These are phyloP conservation scores for Scheffersomyces segobiensis DNA, from an alignment of 1,139 yeast genomes.

Conservation along the genomic window DNA sequence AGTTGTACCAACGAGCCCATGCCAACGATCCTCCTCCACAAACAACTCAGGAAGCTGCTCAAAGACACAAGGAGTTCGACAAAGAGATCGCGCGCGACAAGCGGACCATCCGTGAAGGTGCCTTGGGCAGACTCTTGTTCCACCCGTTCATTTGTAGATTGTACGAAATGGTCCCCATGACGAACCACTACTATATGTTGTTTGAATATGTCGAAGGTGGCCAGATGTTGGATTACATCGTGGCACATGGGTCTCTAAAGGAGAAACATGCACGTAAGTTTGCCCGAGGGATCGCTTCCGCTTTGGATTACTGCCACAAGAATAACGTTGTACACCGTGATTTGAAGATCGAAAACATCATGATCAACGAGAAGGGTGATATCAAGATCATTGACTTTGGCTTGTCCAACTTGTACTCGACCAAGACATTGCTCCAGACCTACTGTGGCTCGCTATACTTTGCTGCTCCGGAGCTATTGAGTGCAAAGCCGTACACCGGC, in stretches of 20 bases:
- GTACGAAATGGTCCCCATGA: slow-evolving; percentile 94
- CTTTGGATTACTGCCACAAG: slow-evolving; percentile 88
- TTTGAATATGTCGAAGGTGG: slow-evolving; percentile 98
- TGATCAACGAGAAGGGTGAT: slow-evolving; percentile 92
- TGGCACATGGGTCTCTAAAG: slow-evolving; percentile 91
- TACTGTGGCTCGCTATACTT: slow-evolving; percentile 97
- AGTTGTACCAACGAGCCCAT: slow-evolving; percentile 74
- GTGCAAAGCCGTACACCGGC: slow-evolving; percentile 90
- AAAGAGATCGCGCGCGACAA: slow-evolving; percentile 89
- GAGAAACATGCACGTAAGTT: slow-evolving; percentile 94
- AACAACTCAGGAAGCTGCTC: slow-evolving; percentile 57
- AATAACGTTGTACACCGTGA: slow-evolving; percentile 97
- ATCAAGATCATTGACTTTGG: slow-evolving; percentile 96
- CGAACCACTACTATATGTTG: slow-evolving; percentile 94
- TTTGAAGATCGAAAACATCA: slow-evolving; percentile 91
- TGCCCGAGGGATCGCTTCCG: slow-evolving; percentile 95
- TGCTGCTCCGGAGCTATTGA: slow-evolving; percentile 96
- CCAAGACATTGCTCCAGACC: slow-evolving; percentile 74
- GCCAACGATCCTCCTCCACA: slow-evolving; percentile 65
- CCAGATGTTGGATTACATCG: slow-evolving; percentile 95
- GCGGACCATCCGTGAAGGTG: slow-evolving; percentile 92
- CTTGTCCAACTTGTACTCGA: slow-evolving; percentile 80
- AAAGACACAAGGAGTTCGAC: slow-evolving; percentile 72
- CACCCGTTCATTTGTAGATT: slow-evolving; percentile 93
- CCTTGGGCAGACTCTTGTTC: slow-evolving; percentile 82